Base-by-base conservation (phyloP, 2,329 filamentous ascomycete genomes). In the Ceratocystis diversiconidia region DNA sequence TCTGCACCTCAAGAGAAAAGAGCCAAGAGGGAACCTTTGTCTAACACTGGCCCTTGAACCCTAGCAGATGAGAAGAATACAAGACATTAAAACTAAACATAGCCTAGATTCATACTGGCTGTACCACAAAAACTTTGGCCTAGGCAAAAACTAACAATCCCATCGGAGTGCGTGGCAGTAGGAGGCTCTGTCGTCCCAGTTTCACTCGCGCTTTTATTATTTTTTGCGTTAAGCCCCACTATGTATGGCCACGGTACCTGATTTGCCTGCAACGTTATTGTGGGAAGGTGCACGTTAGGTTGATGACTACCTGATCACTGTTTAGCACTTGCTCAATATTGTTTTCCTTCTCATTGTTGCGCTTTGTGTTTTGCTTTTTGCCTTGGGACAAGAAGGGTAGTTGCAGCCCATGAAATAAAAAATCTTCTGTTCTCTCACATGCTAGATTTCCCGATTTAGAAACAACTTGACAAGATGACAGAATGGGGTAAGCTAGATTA, bases 181-280 rank as follows among this genome's bases (percentile, higher is more conserved):
- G 12, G 12, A 41, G 36, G 36, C 36, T 41, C 36, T 41, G 36
- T 5, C 36, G 36, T 41, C 3, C 36, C 10, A 15, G 36, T 41
- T 41, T 12, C 12, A 41, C 10, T 41, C 12, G 8, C 48, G n/a
- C 22, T n/a, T 50, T 50, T 19, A 22, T 50, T 50, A 15, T 19
- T 28, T 50, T 19, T 22, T 25, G 19, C n/a, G 3, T 50, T 12
- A 5, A 10, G 46, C 46, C 48, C 22, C 22, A 28, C 48, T 15
- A 15, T 28, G 22, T 12, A 15, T 15, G 19, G 48, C 5, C 48
- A 52, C 48, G 48, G 48, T 52, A 52, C 48, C 48, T 52, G 48
- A 52, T 52, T 52, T 52, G 48, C 48, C 48, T 52, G 48, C 48
- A 52, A 52, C 48, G 48, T 52, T 52, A 52, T 52, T 52, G 48